Evolutionary conservation across 495 filamentous ascomycete genomes (phyloP), one percentile per base, ranked within the genome.

Genomic region (Neurospora discreta): DNA sequence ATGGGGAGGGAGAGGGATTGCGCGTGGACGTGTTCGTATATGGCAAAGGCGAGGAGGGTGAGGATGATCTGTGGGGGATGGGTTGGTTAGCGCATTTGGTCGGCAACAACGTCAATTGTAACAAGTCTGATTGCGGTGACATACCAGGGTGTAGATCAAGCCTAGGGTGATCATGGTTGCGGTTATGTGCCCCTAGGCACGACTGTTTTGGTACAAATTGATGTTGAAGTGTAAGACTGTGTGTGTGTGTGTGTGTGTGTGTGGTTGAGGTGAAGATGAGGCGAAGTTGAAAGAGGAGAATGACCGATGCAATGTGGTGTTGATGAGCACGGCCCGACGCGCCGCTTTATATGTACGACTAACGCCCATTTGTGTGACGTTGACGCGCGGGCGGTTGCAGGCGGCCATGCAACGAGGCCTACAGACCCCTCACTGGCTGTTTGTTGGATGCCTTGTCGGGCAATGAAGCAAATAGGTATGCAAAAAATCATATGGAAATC

Each of bases 1-100:
- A 89, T 80, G 68, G 87, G 87, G 18, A 89, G 81, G 40, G 81
- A 84, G 72, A 89, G 84, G 52, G 73, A 75, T 71, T 81, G 79
- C 2, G 83, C 74, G 70, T 81, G 83, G 42, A 82, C 79, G 73
- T 84, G 82, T n/a, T 84, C 81, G 75, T 86, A 88, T 71, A 80
- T 80, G 38, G 79, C 75, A 69, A 80, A 58, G 39, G 71, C 76
- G 8, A 75, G 58, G n/a, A 81, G 73, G 69, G 58, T 74, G 68
- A 80, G 58, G 44, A 75, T 65, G 2, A 76, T 8, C 76, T 76
- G 72, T 5, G 13, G 15, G 8, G 15, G 11, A n/a, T n/a, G n/a
- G 36, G 65, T 43, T 26, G 52, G 60, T 33, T 1, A 2, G 70
- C 52, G 23, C 5, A 9, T 3, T 8, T 43, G 6, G 8, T 39